Evolutionary conservation across 1,284 basidiomycete species (phyloP).

Genomic region (Fistulinella cinereoalba): DNA sequence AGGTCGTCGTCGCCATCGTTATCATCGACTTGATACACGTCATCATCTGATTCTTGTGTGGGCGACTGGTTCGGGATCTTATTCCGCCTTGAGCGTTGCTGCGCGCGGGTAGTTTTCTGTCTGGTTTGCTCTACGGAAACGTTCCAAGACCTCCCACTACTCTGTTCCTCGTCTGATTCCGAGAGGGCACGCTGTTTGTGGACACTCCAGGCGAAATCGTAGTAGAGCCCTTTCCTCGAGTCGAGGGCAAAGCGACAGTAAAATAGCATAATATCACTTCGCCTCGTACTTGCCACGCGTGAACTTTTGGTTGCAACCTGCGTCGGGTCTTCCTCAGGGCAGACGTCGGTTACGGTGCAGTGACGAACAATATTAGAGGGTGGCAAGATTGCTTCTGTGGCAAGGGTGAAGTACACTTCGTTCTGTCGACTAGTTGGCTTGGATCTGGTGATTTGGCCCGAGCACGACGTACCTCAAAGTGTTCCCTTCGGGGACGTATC

Average conservation of each 20-base stretch:
- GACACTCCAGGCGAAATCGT: constrained; percentile 55
- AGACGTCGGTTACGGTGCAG: constrained; percentile 47
- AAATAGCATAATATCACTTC: constrained; percentile 27
- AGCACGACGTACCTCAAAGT: constrained; percentile 47
- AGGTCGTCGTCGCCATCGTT: constrained; percentile 14
- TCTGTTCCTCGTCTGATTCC: constrained; percentile 25
- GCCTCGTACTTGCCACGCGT: constrained; percentile 8
- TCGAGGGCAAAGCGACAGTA: constrained; percentile 63
- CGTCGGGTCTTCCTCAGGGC: constrained; percentile 12
- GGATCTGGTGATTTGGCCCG: not conserved
- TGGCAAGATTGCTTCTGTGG: constrained; percentile 44
- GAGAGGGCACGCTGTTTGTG: constrained; percentile 43
- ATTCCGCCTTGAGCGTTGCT: constrained; percentile 18
- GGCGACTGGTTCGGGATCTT: constrained; percentile 20
- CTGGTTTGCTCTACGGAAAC: constrained; percentile 19
- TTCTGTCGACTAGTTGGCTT: constrained; percentile 43
- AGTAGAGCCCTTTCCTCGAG: constrained; percentile 58
- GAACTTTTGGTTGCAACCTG: constrained; percentile 9
- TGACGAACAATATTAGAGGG: constrained; percentile 49
- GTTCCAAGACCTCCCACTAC: constrained; percentile 28
- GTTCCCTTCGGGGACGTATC: constrained; percentile 53
- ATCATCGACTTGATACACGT: constrained; percentile 16
- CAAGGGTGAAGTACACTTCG: constrained; percentile 65
- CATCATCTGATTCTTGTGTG: constrained; percentile 16
- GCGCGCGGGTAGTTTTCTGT: constrained; percentile 3